phyloP scores from a whole-genome alignment of 2,329 filamentous ascomycete species.

The Penicillium verrucosum region DNA sequence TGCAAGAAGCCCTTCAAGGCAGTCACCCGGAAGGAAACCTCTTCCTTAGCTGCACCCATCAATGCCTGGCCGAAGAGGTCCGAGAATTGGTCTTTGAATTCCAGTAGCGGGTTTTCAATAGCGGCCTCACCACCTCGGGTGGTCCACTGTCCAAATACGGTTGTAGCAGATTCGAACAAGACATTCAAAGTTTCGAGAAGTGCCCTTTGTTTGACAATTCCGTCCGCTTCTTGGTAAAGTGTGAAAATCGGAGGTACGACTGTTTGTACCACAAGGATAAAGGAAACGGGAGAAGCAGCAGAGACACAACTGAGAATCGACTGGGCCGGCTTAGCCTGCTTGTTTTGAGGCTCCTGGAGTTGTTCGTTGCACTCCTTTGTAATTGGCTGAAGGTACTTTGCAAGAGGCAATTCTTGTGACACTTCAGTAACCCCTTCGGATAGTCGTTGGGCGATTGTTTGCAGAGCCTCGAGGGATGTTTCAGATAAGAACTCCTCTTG shows the following conservation, averaged over 20 bases:
- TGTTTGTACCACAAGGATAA: slow-evolving; percentile 54
- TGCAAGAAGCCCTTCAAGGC: slow-evolving; percentile 48
- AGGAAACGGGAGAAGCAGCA: slow-evolving; percentile 53
- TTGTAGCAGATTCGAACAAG: slow-evolving; percentile 57
- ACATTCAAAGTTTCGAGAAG: slow-evolving; percentile 60
- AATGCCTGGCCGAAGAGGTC: slow-evolving; percentile 55
- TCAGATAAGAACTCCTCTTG: slow-evolving; percentile 64
- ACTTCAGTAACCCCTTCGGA: slow-evolving; percentile 43
- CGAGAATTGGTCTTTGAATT: slow-evolving; percentile 51
- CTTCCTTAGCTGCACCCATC: slow-evolving; percentile 52
- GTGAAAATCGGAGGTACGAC: slow-evolving; percentile 58
- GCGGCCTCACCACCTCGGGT: slow-evolving; percentile 37
- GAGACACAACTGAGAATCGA: slow-evolving; percentile 58
- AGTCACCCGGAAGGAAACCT: slow-evolving; percentile 49
- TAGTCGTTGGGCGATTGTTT: slow-evolving; percentile 55
- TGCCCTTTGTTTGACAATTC: slow-evolving; percentile 60
- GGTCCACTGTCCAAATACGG: slow-evolving; percentile 57
- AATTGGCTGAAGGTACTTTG: slow-evolving; percentile 58
- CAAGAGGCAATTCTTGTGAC: slow-evolving; percentile 45
- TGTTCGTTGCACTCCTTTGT: slow-evolving; percentile 67
- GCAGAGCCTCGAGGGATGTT: slow-evolving; percentile 55
- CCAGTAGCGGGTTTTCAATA: slow-evolving; percentile 43
- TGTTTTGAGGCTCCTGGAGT: slow-evolving; percentile 65
- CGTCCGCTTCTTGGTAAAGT: slow-evolving; percentile 59
- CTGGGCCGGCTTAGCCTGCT: slow-evolving; percentile 63